Percentiles rank a stretch among this genome's conserved stretches.
phyloP scores from a whole-genome alignment of 2,329 filamentous ascomycete genomes.

The Microdochium nivale region DNA sequence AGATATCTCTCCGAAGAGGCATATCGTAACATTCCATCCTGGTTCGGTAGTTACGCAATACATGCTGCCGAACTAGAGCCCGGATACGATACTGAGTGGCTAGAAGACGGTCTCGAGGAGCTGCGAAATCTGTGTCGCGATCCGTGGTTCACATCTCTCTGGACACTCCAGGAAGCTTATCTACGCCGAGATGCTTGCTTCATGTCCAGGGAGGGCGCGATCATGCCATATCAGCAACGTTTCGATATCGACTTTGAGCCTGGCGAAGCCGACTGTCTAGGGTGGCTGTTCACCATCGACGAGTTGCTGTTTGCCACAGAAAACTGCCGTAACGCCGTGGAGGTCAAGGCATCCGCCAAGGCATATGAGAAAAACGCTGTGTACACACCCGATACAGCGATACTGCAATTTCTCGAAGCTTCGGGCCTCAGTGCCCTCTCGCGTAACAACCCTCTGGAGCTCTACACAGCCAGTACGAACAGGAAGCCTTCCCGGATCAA shows the following conservation, averaged over 20 bases:
- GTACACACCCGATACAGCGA: neutral
- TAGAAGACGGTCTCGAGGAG: neutral
- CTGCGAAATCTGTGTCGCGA: neutral
- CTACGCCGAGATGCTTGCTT: neutral
- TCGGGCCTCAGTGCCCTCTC: neutral
- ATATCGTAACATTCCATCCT: neutral
- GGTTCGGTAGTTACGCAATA: neutral
- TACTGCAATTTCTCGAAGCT: neutral
- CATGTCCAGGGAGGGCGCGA: neutral
- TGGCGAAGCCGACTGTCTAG: neutral
- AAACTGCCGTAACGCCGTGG: neutral
- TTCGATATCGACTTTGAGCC: neutral
- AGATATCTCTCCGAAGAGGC: neutral
- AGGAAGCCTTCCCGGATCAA: neutral
- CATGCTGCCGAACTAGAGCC: neutral
- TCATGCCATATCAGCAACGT: neutral
- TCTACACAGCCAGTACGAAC: neutral
- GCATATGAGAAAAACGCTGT: neutral
- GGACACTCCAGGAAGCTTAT: neutral
- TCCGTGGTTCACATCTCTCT: neutral
- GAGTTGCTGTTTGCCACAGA: neutral
- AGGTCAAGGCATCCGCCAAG: neutral
- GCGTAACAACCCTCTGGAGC: neutral
- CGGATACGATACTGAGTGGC: neutral
- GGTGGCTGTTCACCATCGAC: neutral